Evolutionary conservation across 2,329 filamentous ascomycete genomes (phyloP).

Genomic region (Neobulgaria alba): DNA sequence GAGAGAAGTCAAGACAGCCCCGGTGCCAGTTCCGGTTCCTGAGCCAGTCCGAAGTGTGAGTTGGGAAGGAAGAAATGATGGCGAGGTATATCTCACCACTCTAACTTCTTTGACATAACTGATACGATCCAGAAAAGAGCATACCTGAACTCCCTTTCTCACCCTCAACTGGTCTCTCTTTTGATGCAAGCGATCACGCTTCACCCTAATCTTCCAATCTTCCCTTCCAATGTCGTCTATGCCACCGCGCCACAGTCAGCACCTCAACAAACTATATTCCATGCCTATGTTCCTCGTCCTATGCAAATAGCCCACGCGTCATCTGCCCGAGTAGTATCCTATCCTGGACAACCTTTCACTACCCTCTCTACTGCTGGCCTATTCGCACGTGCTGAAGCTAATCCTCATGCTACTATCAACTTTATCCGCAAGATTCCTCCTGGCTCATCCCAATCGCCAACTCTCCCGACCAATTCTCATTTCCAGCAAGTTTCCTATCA

Average conservation of each 20-base stretch:
- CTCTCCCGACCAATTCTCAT: constrained; percentile 39
- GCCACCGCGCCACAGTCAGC: no score
- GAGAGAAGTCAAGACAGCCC: constrained; percentile 33
- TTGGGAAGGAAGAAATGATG: constrained; percentile 28
- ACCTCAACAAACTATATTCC: no score
- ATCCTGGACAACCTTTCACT: constrained; percentile 7
- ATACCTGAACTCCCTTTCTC: constrained; percentile 54
- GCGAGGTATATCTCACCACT: constrained; percentile 30
- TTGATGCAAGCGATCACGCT: constrained; percentile 52
- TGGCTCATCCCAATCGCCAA: constrained; percentile 30
- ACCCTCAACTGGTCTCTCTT: constrained; percentile 53
- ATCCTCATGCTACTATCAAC: constrained; percentile 31
- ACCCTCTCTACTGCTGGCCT: constrained; percentile 27
- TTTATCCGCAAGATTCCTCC: constrained; percentile 32
- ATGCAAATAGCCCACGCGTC: no score
- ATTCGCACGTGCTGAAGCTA: constrained; percentile 30
- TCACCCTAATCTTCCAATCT: constrained; percentile 59
- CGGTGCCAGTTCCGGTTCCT: constrained; percentile 19
- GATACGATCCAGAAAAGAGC: constrained; percentile 42
- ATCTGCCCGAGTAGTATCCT: neutral
- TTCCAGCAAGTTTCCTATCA: constrained; percentile 17
- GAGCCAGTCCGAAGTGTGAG: constrained; percentile 23
- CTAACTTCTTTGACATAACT: constrained; percentile 7
- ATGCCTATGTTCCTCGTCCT: constrained; percentile 10
- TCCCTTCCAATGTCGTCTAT: constrained; percentile 38